Evolutionary conservation across 345 rosid genomes (phyloP).

Genomic region (Mangifera indica): DNA sequence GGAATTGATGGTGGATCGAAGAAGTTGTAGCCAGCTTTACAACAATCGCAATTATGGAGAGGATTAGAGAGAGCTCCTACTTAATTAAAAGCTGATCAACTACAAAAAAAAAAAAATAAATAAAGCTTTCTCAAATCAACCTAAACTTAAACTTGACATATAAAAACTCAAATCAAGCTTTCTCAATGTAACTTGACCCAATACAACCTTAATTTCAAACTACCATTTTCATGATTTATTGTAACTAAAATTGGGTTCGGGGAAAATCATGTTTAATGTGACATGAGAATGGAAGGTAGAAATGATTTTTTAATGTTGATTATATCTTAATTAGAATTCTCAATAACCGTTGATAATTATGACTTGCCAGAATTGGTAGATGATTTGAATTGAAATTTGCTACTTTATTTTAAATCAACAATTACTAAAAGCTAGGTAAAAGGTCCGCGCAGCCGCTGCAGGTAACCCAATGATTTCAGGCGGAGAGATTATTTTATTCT

Average conservation of each 20-base stretch:
- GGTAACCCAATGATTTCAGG: too few relatives aligned
- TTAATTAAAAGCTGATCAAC: not conserved
- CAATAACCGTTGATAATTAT: not conserved
- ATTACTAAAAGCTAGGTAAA: too few relatives aligned
- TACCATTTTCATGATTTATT: not conserved
- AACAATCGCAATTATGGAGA: slow-evolving; percentile 16
- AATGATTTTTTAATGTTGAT: not conserved
- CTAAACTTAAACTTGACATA: too few relatives aligned
- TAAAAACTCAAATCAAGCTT: too few relatives aligned
- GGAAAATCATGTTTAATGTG: not conserved
- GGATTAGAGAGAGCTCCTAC: not conserved
- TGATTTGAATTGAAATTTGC: too few relatives aligned
- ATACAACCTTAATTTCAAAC: not conserved
- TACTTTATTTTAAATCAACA: too few relatives aligned
- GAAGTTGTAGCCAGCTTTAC: slow-evolving; percentile 9
- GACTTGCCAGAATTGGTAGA: not conserved
- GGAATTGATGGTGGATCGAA: slow-evolving; percentile 6
- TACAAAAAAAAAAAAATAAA: too few relatives aligned
- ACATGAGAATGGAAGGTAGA: not conserved
- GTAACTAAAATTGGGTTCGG: not conserved
- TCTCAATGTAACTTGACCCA: too few relatives aligned
- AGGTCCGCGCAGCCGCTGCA: too few relatives aligned
- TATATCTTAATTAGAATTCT: not conserved
- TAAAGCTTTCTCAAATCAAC: too few relatives aligned
- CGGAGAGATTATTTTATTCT: too few relatives aligned